Evolutionary conservation across 2,329 filamentous ascomycete genomes (phyloP), one percentile per base, ranked within the genome.

Genomic region (Corniculantispora saksenae): DNA sequence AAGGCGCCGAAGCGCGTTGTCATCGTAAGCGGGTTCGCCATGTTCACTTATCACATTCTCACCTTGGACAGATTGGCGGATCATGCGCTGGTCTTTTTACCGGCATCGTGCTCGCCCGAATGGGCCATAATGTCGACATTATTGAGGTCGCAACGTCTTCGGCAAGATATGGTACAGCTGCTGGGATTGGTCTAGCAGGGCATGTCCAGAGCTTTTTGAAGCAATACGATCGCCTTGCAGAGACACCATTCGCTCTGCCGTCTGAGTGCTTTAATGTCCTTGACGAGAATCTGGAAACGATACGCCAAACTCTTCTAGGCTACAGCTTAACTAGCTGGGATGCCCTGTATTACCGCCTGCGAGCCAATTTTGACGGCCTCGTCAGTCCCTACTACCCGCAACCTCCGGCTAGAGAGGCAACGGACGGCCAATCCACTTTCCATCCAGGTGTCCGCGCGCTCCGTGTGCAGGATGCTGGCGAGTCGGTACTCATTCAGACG

Each of bases 341-440:
- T 13, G 35, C 55, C 32, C 45, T 58, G 23, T 58, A 58, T n/a
- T 58, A 58, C 12, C 55, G 55, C 23, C n/a, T 58, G 8, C 55
- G 55, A 3, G 55, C 55, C 55, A 58, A 58, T n/a, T 58, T 58
- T 47, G 55, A 58, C 38, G 38, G 55, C 38, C 43, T 45, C 43
- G 19, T 23, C 9, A 58, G 55, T 12, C 4, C 35, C 10, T 58
- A 58, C n/a, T 58, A 29, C 17, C 55, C 55, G 23, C 23, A 47
- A 23, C 55, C 55, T 8, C 55, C 55, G 15, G 15, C 32, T 17
- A 17, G 21, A 21, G 17, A 40, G 12, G 13, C 19, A 27, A 23
- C 55, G 19, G 55, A 47, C 25, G 35, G 55, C 19, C 10, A 23
- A 19, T 9, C 43, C 12, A 47, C 10, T 8, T 58, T 43, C 23